Evolutionary conservation across 352 stramenopile species (phyloP).

Genomic region (Pythium monospermum): DNA sequence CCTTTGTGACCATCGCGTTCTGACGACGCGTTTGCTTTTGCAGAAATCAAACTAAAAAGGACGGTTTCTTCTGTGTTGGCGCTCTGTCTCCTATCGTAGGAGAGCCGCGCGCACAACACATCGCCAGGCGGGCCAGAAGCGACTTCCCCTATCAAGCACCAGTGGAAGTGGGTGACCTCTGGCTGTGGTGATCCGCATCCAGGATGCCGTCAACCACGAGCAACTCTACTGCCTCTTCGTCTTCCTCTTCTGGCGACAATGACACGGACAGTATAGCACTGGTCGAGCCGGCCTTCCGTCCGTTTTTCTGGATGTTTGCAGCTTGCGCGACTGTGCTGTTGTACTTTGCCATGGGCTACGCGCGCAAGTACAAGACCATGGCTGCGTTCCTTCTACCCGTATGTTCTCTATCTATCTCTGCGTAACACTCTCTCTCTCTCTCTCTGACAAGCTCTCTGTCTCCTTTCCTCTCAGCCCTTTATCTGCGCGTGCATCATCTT

Average conservation of each 20-base stretch:
- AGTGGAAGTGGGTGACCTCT: too few relatives aligned
- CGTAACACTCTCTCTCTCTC: not conserved
- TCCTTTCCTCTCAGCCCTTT: constrained; percentile 44
- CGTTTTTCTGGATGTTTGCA: constrained; percentile 73
- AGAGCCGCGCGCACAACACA: too few relatives aligned
- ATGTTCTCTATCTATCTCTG: constrained; percentile 6
- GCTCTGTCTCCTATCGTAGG: too few relatives aligned
- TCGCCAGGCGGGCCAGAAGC: too few relatives aligned
- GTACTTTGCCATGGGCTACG: constrained; percentile 69
- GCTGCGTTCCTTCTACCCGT: constrained; percentile 77
- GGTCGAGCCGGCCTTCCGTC: constrained; percentile 42
- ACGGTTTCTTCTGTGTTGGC: too few relatives aligned
- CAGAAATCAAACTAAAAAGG: too few relatives aligned
- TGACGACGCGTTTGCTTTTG: too few relatives aligned
- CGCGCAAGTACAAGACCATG: constrained; percentile 65
- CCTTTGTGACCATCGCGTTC: too few relatives aligned
- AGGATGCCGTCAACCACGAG: too few relatives aligned
- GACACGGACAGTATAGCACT: not conserved
- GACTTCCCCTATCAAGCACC: too few relatives aligned
- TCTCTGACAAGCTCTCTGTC: not conserved
- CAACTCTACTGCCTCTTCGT: too few relatives aligned
- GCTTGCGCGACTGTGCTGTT: constrained; percentile 55
- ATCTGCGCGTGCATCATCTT: constrained; percentile 76
- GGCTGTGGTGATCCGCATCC: too few relatives aligned
- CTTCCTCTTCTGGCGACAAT: not conserved